phyloP scores from a whole-genome alignment of 148 eudicot genomes.

The Polygonum maritimum region DNA sequence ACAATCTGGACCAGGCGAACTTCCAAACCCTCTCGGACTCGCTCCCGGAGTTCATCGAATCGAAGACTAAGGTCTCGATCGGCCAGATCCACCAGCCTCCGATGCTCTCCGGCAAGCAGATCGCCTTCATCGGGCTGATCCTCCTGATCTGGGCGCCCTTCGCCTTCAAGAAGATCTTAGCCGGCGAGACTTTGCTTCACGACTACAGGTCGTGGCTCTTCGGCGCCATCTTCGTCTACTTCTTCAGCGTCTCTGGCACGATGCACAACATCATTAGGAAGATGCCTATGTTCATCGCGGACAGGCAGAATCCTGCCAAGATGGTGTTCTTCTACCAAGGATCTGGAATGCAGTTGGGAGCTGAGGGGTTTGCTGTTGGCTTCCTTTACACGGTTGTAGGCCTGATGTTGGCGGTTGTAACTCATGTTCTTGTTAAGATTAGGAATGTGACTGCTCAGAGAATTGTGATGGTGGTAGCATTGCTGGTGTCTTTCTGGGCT shows the following conservation, averaged over 20 bases:
- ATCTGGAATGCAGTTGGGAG: constrained; percentile 90
- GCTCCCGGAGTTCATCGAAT: constrained; percentile 53
- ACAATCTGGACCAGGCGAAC: constrained; percentile 48
- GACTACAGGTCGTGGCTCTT: constrained; percentile 51
- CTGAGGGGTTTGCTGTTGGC: constrained; percentile 87
- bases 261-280: constrained; percentile 82
- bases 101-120: constrained; percentile 36
- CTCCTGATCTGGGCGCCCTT: constrained; percentile 45
- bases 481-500: constrained; percentile 79
- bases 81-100: constrained; percentile 66
- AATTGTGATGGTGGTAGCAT: constrained; percentile 38
- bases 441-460: constrained; percentile 53
- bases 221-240: constrained; percentile 64
- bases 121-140: constrained; percentile 14
- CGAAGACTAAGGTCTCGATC: constrained; percentile 23
- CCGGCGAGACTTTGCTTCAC: constrained; percentile 62
- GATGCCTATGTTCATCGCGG: constrained; percentile 77
- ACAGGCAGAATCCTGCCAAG: constrained; percentile 60
- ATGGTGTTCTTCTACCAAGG: constrained; percentile 79
- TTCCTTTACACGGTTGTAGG: constrained; percentile 78
- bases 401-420: constrained; percentile 54
- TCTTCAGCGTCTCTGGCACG: constrained; percentile 88
- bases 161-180: constrained; percentile 34
- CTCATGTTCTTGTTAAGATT: constrained; percentile 59
- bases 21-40: constrained; percentile 56